Base-by-base conservation (phyloP, 306 rosid genomes). In the Prunus campanulata region DNA sequence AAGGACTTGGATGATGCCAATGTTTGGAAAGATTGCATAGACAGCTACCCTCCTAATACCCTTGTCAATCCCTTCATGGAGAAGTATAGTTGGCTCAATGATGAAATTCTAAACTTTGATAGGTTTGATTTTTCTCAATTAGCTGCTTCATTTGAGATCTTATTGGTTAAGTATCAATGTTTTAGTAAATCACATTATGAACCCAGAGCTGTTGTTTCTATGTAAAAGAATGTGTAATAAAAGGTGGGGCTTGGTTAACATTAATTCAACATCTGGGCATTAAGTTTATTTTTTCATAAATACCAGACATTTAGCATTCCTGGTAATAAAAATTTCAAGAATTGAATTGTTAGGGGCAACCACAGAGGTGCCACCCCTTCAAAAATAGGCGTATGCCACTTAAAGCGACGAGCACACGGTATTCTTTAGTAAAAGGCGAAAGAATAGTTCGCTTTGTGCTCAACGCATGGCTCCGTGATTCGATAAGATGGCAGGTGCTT, bases 81-180 rank as follows among this genome's bases (percentile, higher is more conserved):
- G 35, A 93, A 88, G 76, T 91, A 80, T 62, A 13, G 75, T 77
- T 91, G 98, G 97, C 16, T 93, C 77, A 61, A 91, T 55, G 94
- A 93, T 6, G 97, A 93, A 2, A 24, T 12, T 80, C 87, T 93
- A 32, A 65, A 56, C 81, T 91, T 91, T 70, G 97, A 83, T 50
- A 83, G 90, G 78, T 73, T 90, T 70, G 87, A 90, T 61, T 51
- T 46, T 11, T 24, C 27, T 11, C 32, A 2, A 18, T 3, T 59
- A 0, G 14, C 4, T 13, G 12, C 9, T 72, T 72, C 44, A 57
- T 30, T 35, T 55, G 5, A 32, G 39, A 32, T 2, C 25, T 51
- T 15, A 12, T 51, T 51, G 56, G 6, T n/a, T 6, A 55, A 55
- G 25, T 55, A 22, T 69, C 27, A 4, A 24, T 68, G 8, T n/a